Evolutionary conservation across 2,329 filamentous ascomycete genomes (phyloP), one percentile per base, ranked within the genome.

Genomic region (Paecilomyces fulvus): DNA sequence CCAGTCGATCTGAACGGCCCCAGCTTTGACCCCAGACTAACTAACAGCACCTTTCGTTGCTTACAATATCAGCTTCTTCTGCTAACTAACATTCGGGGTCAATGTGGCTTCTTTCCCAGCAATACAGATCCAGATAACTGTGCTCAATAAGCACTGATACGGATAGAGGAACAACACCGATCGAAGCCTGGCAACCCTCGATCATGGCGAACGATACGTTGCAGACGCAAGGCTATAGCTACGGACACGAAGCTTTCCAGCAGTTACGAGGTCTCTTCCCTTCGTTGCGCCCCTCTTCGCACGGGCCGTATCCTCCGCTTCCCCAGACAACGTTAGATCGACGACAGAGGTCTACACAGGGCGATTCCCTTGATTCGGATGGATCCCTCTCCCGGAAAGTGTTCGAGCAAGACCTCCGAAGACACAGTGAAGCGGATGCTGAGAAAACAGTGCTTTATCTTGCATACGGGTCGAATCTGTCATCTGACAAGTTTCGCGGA

Each of bases 401-500:
- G 10, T 25, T 49, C 17, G 48, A n/a, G 1, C 48, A 28, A 9
- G 21, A 49, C n/a, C 1, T 49, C 3, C 20, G 17, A 28, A 25
- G 20, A 23, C 3, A 52, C 54, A 28, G 60, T 56, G 28, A 56
- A 49, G 14, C 59, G 25, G 25, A 46, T 30, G 25, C 50, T 20
- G 59, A 67, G 33, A 60, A 76, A 43, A 88, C 87, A 1, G 79
- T 91, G 25, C 80, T 92, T 53, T 92, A 92, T 70, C 83, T 92
- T 21, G 92, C 92, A 10, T 97, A 96, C 70, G 94, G 92, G 63
- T 96, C 91, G 54, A 97, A 97, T 70, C 82, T 97, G 59, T 84
- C 81, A 59, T 83, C 86, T 12, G 77, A 90, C 69, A 95, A 89
- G 0, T 96, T 97, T 71, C 80, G 86, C 51, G 89, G 88, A 57